A percentile compares a stretch with the other conserved stretches of the same genome.
Evolutionary conservation across 345 rosid genomes (phyloP).

Genomic region (Moricandia arvensis): DNA sequence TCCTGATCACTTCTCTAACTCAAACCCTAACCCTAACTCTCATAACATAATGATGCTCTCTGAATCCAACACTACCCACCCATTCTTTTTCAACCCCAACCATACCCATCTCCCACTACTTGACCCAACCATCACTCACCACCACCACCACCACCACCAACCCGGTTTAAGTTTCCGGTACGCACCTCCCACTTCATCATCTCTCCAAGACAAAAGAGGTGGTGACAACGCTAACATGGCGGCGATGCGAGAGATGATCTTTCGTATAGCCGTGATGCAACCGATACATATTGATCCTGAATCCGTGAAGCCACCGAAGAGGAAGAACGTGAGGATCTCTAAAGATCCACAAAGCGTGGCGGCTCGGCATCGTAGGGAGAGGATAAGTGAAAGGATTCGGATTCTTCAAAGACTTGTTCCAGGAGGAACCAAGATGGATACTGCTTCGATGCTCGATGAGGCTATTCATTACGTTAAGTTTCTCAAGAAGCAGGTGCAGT

Average conservation of each 20-base stretch:
- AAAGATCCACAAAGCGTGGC: conserved; percentile 97
- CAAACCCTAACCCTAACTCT: conserved; percentile 27
- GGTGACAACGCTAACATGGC: conserved; percentile 46
- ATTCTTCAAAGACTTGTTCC: conserved; percentile 88
- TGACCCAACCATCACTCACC: conserved; percentile 27
- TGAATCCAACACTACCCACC: conserved; percentile 35
- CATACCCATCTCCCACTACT: conserved; percentile 37
- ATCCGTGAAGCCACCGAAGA: conserved; percentile 77
- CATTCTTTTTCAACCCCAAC: conserved; percentile 15
- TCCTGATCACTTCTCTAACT: conserved; percentile 48
- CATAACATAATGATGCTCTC: conserved; percentile 25
- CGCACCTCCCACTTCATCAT: conserved; percentile 22
- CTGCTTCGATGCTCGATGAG: conserved; percentile 91
- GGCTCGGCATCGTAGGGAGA: conserved; percentile 86
- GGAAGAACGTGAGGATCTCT: conserved; percentile 83
- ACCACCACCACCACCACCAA: conserved; percentile 13
- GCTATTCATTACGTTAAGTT: conserved; percentile 97
- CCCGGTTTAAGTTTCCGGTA: conserved; percentile 32
- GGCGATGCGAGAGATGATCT: conserved; percentile 83
- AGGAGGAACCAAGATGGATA: conserved; percentile 94
- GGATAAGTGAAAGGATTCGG: conserved; percentile 86
- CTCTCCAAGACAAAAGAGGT: conserved; percentile 11
- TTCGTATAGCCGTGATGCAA: conserved; percentile 88
- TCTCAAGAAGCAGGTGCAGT: conserved; percentile 80
- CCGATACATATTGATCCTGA: conserved; percentile 86